These are phyloP conservation scores for Diutina rugosa DNA, from an alignment of 1,139 yeast species.

Conservation along the genomic window DNA sequence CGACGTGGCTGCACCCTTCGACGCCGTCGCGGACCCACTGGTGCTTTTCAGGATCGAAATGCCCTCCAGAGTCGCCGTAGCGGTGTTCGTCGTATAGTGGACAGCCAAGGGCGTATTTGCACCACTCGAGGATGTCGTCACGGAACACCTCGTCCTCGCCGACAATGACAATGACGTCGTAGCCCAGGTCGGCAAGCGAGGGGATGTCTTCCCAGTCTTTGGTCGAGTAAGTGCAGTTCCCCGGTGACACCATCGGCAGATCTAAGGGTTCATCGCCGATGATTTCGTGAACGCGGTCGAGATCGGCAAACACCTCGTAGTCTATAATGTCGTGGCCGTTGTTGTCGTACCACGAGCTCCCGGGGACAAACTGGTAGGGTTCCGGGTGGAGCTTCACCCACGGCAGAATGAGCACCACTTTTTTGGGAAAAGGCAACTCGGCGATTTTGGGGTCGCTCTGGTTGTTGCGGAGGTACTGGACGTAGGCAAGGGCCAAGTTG, in stretches of 20 bases:
- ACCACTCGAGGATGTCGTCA: conserved; percentile 28
- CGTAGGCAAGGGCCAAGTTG: conserved; percentile 17
- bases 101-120: conserved; percentile 18
- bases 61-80: conserved; percentile 11
- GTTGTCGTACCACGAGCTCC: conserved; percentile 25
- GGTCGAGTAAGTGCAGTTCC: conserved; percentile 5
- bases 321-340: conserved; percentile 18
- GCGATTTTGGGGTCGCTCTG: background rate
- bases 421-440: conserved; percentile 11
- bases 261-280: conserved; percentile 8
- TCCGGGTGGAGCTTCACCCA: conserved; percentile 21
- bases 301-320: conserved; percentile 5
- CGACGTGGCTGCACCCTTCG: conserved; percentile 8
- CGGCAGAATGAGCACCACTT: conserved; percentile 24
- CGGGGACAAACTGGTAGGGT: conserved; percentile 10
- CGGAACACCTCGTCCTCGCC: conserved; percentile 35
- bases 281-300: conserved; percentile 5
- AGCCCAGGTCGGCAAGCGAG: conserved; percentile 4
- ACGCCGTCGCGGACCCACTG: conserved; percentile 6
- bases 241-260: conserved; percentile 11
- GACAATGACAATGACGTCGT: conserved; percentile 17
- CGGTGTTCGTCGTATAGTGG: conserved; percentile 12
- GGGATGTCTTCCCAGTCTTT: conserved; percentile 3
- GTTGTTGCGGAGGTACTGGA: conserved; percentile 9
- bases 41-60: conserved; percentile 3